Evolutionary conservation across 192 early-diverging fungal species (phyloP), one percentile per base, ranked within the genome.

Genomic region (Coemansia reversa): DNA sequence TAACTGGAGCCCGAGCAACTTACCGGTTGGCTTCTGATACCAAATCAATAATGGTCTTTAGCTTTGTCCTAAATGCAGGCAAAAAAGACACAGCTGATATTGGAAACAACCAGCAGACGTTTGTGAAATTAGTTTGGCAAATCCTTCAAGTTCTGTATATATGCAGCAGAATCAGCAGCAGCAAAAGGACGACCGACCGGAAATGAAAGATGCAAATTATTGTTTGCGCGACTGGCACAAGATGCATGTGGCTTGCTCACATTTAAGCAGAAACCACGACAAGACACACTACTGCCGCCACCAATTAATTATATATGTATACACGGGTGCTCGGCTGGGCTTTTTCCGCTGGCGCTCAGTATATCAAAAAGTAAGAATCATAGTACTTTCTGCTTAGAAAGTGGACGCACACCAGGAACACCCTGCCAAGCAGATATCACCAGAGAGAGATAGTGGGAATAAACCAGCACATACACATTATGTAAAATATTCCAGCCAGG

Each of bases 31-130:
- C 65, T 32, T 20, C 45, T 18, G 55, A 73, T 12, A 32, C 62
- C 25, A 78, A 63, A 28, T 76, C 70, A 33, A 79, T 51, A 24
- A 50, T 60, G 20, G 35, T 65, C 55, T 71, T 72, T 30, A 78
- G 65, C 65, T 64, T 79, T 55, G 50, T 60, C 51, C 60, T 81
- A 86, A 45, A 35, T 35, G 1, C 16, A 22, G 12, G 24, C 28
- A 16, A 12, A 19, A 35, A 11, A 8, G 3, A 27, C 6, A 18
- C n/a, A 16, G 55, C 28, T 16, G 20, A 8, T 0, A 20, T 30
- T 7, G 30, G 32, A 12, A 33, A 20, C 6, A 4, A 33, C 39
- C 39, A 45, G 39, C 39, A 45, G 14, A 45, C 12, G 12, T 45
- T 16, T 65, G 45, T 29, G 5, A 8, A n/a, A 57, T 42, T 42